Percentiles rank a stretch among this genome's conserved stretches.
Conservation (phyloP, 371 early-diverging fungal genomes). For the Actinomucor elegans region DNA sequence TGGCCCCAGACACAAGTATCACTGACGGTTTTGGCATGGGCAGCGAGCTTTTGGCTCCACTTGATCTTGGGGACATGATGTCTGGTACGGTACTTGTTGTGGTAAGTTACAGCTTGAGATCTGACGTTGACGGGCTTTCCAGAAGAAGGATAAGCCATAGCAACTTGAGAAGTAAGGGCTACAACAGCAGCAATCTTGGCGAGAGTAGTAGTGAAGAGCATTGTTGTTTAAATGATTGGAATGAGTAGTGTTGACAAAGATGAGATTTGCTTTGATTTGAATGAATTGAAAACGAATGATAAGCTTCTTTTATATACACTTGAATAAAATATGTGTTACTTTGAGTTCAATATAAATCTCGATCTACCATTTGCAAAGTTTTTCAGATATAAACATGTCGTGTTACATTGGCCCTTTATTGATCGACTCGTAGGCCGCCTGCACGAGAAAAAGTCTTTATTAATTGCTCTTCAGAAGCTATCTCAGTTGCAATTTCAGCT, state of each 20-base stretch:
- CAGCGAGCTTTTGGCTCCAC: constrained; percentile 43
- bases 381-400: no score
- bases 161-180: background rate
- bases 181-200: background rate
- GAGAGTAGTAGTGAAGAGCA: background rate
- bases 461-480: background rate
- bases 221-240: no score
- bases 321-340: background rate
- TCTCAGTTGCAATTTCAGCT: no score
- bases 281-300: background rate
- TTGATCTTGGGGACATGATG: constrained; percentile 43
- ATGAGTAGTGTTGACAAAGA: no score
- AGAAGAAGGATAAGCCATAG: background rate
- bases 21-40: constrained; percentile 44
- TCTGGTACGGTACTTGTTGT: constrained; percentile 46
- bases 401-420: no score
- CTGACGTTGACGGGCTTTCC: background rate
- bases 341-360: background rate
- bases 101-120: constrained; percentile 25
- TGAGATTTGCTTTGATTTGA: background rate
- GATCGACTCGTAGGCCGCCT: no score
- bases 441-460: background rate
- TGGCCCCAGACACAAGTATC: constrained; percentile 44
- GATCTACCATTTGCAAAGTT: background rate
- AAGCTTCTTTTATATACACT: background rate